phyloP scores from a whole-genome alignment of 2,329 filamentous ascomycete species.

The Monosporascus cannonballus region DNA sequence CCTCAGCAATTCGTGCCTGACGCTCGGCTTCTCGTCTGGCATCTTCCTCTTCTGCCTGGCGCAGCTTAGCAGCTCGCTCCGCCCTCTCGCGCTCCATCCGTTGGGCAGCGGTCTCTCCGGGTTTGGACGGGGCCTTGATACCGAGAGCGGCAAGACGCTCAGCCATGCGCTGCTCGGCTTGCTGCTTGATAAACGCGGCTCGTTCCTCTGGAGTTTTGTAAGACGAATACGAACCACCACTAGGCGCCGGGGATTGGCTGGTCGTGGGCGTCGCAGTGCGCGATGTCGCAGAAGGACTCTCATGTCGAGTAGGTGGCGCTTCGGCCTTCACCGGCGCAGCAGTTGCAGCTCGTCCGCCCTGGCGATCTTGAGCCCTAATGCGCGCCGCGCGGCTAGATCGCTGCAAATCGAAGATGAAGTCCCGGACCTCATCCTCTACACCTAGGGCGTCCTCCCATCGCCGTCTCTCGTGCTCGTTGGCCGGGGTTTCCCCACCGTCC shows the following conservation, averaged over 20 bases:
- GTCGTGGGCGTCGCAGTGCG: conserved; percentile 47
- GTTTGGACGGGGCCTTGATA: conserved; percentile 74
- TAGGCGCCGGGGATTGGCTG: conserved; percentile 36
- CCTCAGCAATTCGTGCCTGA: conserved; percentile 74
- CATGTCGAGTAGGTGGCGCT: conserved; percentile 41
- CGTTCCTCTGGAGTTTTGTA: conserved; percentile 91
- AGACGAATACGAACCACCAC: conserved; percentile 66
- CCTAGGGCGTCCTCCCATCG: conserved; percentile 95
- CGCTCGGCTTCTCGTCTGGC: conserved; percentile 80
- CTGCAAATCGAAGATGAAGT: conserved; percentile 96
- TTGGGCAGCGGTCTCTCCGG: conserved; percentile 76
- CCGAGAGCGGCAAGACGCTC: conserved; percentile 90
- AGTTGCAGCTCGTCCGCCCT: conserved; percentile 33
- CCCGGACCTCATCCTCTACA: conserved; percentile 92
- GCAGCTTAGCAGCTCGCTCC: conserved; percentile 81
- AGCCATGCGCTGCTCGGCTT: conserved; percentile 94
- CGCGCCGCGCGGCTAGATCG: conserved; percentile 74
- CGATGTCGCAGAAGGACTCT: conserved; percentile 47
- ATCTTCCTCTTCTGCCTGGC: conserved; percentile 91
- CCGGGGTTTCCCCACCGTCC: conserved; percentile 67
- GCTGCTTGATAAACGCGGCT: conserved; percentile 93
- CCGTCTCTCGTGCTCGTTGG: conserved; percentile 82
- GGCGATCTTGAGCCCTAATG: conserved; percentile 54
- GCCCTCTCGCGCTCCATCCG: conserved; percentile 80
- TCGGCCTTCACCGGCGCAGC: conserved; percentile 39